Conservation (phyloP, 176 grass and related monocot genomes). For the Oryza glumipatula region DNA sequence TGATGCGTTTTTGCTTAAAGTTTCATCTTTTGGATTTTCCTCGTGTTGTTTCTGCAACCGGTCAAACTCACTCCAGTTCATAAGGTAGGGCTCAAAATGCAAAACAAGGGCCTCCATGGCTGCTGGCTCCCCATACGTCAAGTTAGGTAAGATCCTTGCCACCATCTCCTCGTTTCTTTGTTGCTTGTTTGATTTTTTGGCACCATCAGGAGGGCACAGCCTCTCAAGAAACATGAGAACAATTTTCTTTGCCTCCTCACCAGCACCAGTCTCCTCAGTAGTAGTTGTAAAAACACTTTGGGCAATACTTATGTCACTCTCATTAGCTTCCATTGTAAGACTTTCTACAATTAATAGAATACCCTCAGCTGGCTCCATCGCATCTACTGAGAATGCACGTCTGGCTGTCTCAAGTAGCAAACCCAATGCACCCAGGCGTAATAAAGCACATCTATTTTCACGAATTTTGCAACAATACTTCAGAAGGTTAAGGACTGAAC, state of each 20-base stretch:
- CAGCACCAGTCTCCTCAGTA: slow-evolving; percentile 75
- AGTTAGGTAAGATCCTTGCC: slow-evolving; percentile 94
- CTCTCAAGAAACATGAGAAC: slow-evolving; percentile 98
- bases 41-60: slow-evolving; percentile 71
- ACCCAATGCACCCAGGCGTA: slow-evolving; percentile 75
- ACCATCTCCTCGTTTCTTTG: slow-evolving; percentile 99
- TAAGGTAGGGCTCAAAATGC: slow-evolving; percentile 95
- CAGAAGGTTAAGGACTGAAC: slow-evolving; percentile 86
- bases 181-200: slow-evolving; percentile 95
- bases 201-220: slow-evolving; percentile 65
- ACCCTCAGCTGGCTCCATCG: slow-evolving; percentile 94
- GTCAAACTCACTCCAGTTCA: slow-evolving; percentile 83
- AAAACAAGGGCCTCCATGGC: slow-evolving; percentile 95
- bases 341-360: slow-evolving; percentile 97
- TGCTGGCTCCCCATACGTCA: slow-evolving; percentile 89
- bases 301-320: slow-evolving; percentile 91
- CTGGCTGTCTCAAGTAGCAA: slow-evolving; percentile 90
- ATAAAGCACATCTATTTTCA: slow-evolving; percentile 88
- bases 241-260: slow-evolving; percentile 91
- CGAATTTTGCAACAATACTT: slow-evolving; percentile 95
- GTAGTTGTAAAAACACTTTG: slow-evolving; percentile 84
- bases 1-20: slow-evolving; percentile 60
- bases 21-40: slow-evolving; percentile 81
- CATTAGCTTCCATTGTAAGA: slow-evolving; percentile 96
- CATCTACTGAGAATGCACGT: slow-evolving; percentile 87